Evolutionary conservation across 495 filamentous ascomycete species (phyloP).

Genomic region (Penicillium diatomitis): DNA sequence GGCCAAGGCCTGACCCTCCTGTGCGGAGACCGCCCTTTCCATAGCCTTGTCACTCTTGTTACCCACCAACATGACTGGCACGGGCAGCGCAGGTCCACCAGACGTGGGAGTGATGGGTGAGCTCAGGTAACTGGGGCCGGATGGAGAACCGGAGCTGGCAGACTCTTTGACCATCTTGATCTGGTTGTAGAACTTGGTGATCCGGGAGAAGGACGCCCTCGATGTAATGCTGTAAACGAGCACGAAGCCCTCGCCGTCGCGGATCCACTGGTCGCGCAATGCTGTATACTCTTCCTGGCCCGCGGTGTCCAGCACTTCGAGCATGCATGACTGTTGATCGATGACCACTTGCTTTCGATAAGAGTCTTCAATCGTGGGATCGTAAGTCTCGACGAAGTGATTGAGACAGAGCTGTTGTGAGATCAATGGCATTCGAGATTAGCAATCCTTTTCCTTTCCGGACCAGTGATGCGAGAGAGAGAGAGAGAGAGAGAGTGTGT

Average conservation of each 20-base stretch:
- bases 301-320: constrained; percentile 95
- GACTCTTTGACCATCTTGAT: constrained; percentile 97
- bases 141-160: constrained; percentile 60
- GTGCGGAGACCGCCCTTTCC: constrained; percentile 91
- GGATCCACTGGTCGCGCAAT: constrained; percentile 94
- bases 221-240: constrained; percentile 98
- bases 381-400: constrained; percentile 82
- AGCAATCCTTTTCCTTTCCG: background rate
- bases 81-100: constrained; percentile 49
- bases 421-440: background rate
- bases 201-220: constrained; percentile 85
- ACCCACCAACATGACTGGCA: constrained; percentile 95
- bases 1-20: constrained; percentile 87
- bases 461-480: background rate
- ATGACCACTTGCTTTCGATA: constrained; percentile 99
- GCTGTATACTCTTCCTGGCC: constrained; percentile 99
- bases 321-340: constrained; percentile 93
- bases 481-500: no score
- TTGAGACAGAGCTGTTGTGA: constrained; percentile 57
- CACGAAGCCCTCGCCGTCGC: constrained; percentile 95
- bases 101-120: constrained; percentile 60
- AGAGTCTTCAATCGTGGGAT: constrained; percentile 94
- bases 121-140: constrained; percentile 44
- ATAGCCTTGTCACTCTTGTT: constrained; percentile 97
- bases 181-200: constrained; percentile 91